phyloP scores from a whole-genome alignment of 257 asterid species.

The Agastache rugosa region DNA sequence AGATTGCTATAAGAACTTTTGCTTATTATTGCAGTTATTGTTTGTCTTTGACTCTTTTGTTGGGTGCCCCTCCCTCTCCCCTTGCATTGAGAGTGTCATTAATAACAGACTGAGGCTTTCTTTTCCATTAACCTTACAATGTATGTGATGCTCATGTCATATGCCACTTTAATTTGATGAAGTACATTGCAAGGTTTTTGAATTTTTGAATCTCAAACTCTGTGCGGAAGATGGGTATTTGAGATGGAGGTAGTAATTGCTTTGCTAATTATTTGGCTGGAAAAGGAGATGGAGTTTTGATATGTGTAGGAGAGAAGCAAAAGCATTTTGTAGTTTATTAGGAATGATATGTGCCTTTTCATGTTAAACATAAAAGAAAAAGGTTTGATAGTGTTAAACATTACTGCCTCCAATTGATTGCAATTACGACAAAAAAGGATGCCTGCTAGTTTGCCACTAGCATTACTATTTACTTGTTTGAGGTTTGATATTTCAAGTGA shows the following conservation, averaged over 20 bases:
- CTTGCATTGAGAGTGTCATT: conserved; percentile 21
- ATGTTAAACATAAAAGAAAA: background rate
- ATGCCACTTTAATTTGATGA: background rate
- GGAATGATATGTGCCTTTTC: background rate
- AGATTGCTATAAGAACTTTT: too few relatives aligned
- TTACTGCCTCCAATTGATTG: background rate
- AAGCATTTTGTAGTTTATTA: background rate
- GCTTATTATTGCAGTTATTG: too few relatives aligned
- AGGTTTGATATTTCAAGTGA: background rate
- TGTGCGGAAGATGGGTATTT: background rate
- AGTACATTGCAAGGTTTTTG: background rate
- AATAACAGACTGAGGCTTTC: background rate
- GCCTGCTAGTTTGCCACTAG: too few relatives aligned
- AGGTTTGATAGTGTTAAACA: background rate
- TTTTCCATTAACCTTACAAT: background rate
- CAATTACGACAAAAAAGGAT: background rate
- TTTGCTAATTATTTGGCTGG: background rate
- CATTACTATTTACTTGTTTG: background rate
- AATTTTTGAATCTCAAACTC: background rate
- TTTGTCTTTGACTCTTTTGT: background rate
- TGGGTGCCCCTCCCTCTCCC: background rate
- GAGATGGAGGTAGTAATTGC: background rate
- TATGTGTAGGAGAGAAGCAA: too few relatives aligned
- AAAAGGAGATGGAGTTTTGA: background rate
- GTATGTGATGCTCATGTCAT: background rate